Evolutionary conservation across 768 basidiomycete genomes (phyloP), one percentile per base, ranked within the genome.

Genomic region (Panaeolus cyanescens): DNA sequence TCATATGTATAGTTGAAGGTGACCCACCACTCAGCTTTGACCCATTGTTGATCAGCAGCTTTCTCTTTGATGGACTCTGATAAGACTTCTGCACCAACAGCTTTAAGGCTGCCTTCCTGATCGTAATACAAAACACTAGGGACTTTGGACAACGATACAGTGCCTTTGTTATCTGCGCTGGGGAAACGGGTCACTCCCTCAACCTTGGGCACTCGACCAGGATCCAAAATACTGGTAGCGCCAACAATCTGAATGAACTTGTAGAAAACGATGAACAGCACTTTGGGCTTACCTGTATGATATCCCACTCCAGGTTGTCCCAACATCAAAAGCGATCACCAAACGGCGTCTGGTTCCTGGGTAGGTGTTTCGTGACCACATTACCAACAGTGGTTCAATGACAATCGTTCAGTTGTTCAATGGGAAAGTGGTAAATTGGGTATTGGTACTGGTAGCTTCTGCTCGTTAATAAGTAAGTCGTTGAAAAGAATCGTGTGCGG

Each of bases 251-350:
- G 17, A 39, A 25, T 4, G 12, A 13, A 8, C 30, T 20, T 30
- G 30, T 42, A 20, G 19, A 8, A 28, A 4, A 13, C 8, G 15
- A 6, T 12, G 15, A 28, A 5, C 13, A 50, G 25, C 45, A 13
- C 7, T 7, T 7, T 1, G 19, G 39, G 19, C 37, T 17, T 56
- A 74, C 74, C 71, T 72, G 59, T 74, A 75, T 1, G 74, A 76
- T 30, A 79, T 71, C 0, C 80, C 80, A 32, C 77, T 80, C 55
- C 71, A 81, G 2, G 79, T 81, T 0, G 79, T 79, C 19, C 79
- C 79, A 1, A 80, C 73, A 62, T 81, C 80, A 39, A 81, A 77
- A 8, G 79, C 79, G 12, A 81, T 64, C 0, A 81, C 76, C 1
- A 81, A 61, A 13, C 75, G 79, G 55, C 78, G 54, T 5, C 55